Base-by-base conservation (phyloP, 495 filamentous ascomycete species). In the Daldinia bambusicola region DNA sequence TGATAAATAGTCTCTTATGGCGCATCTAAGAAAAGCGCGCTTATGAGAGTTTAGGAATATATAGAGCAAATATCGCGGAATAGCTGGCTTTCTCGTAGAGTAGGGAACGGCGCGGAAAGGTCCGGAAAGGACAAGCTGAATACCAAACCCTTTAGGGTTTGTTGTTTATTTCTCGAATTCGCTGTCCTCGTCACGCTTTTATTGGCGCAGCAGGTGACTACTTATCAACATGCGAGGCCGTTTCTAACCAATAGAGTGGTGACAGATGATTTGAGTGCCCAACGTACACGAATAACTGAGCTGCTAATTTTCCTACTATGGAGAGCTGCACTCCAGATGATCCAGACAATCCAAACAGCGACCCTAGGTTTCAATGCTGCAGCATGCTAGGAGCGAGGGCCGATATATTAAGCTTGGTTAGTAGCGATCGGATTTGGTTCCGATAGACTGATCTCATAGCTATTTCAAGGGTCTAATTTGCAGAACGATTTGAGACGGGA, bases 181-280 rank as follows among this genome's bases (percentile, higher is more conserved):
- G 56, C 61, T 55, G 26, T 69, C 61, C 66, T 73, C 65, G 66
- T 66, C 61, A 61, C 61, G 66, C 53, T 61, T 73, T 59, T 37
- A 73, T 73, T 73, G 70, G 70, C 62, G 70, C 70, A 65, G 60
- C 48, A 63, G 38, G 56, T 66, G 65, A 73, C 64, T 65, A 66
- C 57, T 65, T 73, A 73, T 73, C 70, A 69, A 58, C 61, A 69
- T 69, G 70, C 66, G 64, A 69, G 65, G 43, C 61, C 56, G 38
- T 26, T 26, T 16, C 41, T 38, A 18, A 51, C 70, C 70, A 73
- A 73, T 73, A 57, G 65, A 57, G 57, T 69, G 43, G 30, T 73
- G 70, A 69, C 70, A 73, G 56, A 69, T 73, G 66, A 65, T 73
- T 67, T 36, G 43, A 69, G 57, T 62, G 62, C 66, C 70, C 70